Percentiles rank a stretch among this genome's conserved stretches.
These are phyloP conservation scores for Aquanectria penicillioides DNA, from an alignment of 2,329 filamentous ascomycete species.

Conservation along the genomic window DNA sequence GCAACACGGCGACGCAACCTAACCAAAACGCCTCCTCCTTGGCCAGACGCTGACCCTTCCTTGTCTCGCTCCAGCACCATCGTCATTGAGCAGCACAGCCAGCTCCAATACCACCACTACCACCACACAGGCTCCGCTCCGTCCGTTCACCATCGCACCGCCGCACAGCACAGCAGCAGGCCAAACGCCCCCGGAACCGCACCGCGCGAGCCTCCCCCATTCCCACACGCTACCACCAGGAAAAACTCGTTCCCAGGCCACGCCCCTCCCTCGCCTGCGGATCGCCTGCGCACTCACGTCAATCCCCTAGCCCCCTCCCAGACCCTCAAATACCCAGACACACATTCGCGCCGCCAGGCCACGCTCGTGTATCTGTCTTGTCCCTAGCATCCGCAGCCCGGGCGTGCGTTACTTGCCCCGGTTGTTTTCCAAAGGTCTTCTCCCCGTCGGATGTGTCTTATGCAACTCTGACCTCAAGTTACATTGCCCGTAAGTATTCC, in stretches of 20 bases:
- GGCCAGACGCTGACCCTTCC: conserved; percentile 20
- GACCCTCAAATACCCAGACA: conserved; percentile 39
- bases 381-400: conserved; percentile 36
- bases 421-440: conserved; percentile 35
- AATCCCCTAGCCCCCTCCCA: conserved; percentile 26
- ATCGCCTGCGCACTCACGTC: conserved; percentile 26
- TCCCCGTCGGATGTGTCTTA: conserved; percentile 38
- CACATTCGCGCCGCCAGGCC: conserved; percentile 31
- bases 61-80: conserved; percentile 18
- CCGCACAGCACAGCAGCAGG: conserved; percentile 18
- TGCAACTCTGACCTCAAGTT: conserved; percentile 41
- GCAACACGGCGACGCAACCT: conserved; percentile 20
- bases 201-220: conserved; percentile 16
- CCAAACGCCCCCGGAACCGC: conserved; percentile 18
- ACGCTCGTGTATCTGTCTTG: conserved; percentile 39
- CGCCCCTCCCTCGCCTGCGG: conserved; percentile 19
- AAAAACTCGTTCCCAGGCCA: conserved; percentile 25
- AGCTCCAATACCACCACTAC: conserved; percentile 16
- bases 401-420: conserved; percentile 36
- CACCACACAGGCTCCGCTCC: conserved; percentile 15
- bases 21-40: conserved; percentile 19
- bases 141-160: conserved; percentile 20
- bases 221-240: conserved; percentile 17
- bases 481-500: conserved; percentile 50
- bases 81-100: conserved; percentile 18